phyloP scores from a whole-genome alignment of 2,329 filamentous ascomycete species.

The Ophiosphaerella korrae region DNA sequence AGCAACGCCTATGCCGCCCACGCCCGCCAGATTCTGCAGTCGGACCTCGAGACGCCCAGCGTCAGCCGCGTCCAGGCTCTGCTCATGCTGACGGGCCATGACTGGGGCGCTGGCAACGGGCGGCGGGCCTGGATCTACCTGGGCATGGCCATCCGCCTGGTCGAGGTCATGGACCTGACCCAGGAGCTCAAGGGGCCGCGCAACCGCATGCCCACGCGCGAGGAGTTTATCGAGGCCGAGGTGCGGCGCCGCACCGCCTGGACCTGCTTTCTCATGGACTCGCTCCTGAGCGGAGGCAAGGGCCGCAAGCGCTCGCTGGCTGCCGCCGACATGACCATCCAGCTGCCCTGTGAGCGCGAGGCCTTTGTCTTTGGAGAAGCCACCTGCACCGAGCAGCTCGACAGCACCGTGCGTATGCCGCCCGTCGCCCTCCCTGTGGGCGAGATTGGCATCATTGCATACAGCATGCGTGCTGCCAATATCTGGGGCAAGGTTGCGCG shows the following conservation, averaged over 20 bases:
- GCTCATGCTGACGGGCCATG: constrained; percentile 53
- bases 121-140: constrained; percentile 49
- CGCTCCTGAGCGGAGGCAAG: constrained; percentile 48
- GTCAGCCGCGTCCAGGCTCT: constrained; percentile 48
- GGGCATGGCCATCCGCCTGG: constrained; percentile 49
- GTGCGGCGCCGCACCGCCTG: constrained; percentile 48
- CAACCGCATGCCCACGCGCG: constrained; percentile 40
- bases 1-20: constrained; percentile 50
- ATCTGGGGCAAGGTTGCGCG: constrained; percentile 50
- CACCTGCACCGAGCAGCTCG: constrained; percentile 42
- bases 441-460: constrained; percentile 46
- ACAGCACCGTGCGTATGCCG: constrained; percentile 38
- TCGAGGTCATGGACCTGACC: constrained; percentile 49
- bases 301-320: constrained; percentile 45
- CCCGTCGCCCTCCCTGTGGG: constrained; percentile 34
- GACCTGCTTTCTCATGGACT: constrained; percentile 52
- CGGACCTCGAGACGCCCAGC: constrained; percentile 47
- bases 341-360: constrained; percentile 48
- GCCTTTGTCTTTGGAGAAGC: constrained; percentile 48
- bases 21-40: constrained; percentile 48
- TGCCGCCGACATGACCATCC: constrained; percentile 45
- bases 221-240: constrained; percentile 50
- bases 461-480: constrained; percentile 48
- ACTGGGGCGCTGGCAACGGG: constrained; percentile 54
- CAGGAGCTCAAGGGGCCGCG: constrained; percentile 41